These are phyloP conservation scores for Litsea cubeba DNA, from an alignment of 164 flowering plant species.

Conservation along the genomic window DNA sequence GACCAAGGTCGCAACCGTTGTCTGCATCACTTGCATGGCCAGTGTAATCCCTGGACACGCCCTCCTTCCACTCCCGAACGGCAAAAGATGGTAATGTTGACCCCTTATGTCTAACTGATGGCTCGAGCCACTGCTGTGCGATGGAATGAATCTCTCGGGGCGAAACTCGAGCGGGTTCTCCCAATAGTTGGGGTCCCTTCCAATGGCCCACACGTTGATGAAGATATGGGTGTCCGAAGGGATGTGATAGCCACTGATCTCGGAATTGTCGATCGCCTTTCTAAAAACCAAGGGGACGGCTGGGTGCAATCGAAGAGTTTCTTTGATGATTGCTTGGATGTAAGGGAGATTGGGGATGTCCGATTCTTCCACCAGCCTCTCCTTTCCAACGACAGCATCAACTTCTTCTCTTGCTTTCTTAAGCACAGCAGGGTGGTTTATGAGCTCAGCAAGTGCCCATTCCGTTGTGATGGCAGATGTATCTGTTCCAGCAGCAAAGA, in stretches of 20 bases:
- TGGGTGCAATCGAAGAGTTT: slow-evolving; percentile 4
- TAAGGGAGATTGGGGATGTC: slow-evolving; percentile 15
- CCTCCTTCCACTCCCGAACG: slow-evolving; percentile 35
- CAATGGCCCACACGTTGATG: slow-evolving; percentile 9
- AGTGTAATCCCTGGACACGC: slow-evolving; percentile 17
- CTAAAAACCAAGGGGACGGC: slow-evolving; percentile 4
- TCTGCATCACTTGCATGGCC: slow-evolving; percentile 5
- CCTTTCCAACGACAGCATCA: background rate
- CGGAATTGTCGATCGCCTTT: slow-evolving; percentile 6
- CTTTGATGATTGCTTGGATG: slow-evolving; percentile 10
- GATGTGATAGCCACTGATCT: slow-evolving; percentile 6
- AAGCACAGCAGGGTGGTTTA: slow-evolving; percentile 20
- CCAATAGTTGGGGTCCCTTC: slow-evolving; percentile 9
- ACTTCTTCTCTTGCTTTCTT: slow-evolving; percentile 9
- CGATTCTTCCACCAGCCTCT: slow-evolving; percentile 10
- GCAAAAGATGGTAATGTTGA: slow-evolving; percentile 26
- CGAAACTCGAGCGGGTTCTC: slow-evolving; percentile 6
- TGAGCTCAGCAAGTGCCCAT: slow-evolving; percentile 46
- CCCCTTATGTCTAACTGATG: slow-evolving; percentile 28
- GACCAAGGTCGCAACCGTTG: slow-evolving; percentile 6
- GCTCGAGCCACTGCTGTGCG: background rate
- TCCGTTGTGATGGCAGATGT: slow-evolving; percentile 33
- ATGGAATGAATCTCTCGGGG: slow-evolving; percentile 10
- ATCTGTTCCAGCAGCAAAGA: slow-evolving; percentile 40
- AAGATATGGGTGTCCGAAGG: slow-evolving; percentile 1